Evolutionary conservation across 2,329 filamentous ascomycete species (phyloP), one percentile per base, ranked within the genome.

Genomic region (Annulohypoxylon truncatum): DNA sequence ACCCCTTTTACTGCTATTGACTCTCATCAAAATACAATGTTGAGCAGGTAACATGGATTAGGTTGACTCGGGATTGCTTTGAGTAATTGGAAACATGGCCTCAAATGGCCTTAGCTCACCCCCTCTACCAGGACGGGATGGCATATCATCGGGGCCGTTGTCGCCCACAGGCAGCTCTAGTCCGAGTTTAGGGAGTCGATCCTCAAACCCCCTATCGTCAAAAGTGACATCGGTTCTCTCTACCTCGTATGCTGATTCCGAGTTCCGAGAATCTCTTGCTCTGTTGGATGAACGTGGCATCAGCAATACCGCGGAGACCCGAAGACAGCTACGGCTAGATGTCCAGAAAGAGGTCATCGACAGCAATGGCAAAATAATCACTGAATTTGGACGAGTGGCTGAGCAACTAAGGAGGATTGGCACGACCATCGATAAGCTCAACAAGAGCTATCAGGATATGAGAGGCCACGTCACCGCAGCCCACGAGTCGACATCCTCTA

Each of bases 341-440:
- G 85, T 97, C 1, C 94, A 98, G 77, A 95, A 92, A 77, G 94
- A 98, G 76, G 92, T 97, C 35, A 94, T 98, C 61, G 89, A 95
- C 70, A 94, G 92, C 79, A 97, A 98, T 87, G 94, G 92, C 52
- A 89, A 93, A 69, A 92, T 98, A 68, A 89, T 98, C 63, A 84
- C 88, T 57, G 93, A 97, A 76, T 98, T 98, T 79, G 93, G 94
- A 33, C 86, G 89, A 59, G 93, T 99, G 69, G 93, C 94, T 28
- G 92, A 96, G 90, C 95, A 97, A 93, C 82, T 98, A 54, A 89
- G 89, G 74, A 90, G 92, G 5, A 96, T 98, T 70, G 94, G 94
- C 20, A 82, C 84, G 18, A 93, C 92, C 3, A 90, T 99, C 61
- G 85, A 87, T 48, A 92, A 85, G 70, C 82, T 98, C 31, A 97